These are phyloP conservation scores for Ophiostoma sp. DNA, from an alignment of 2,329 filamentous ascomycete genomes.

Conservation along the genomic window DNA sequence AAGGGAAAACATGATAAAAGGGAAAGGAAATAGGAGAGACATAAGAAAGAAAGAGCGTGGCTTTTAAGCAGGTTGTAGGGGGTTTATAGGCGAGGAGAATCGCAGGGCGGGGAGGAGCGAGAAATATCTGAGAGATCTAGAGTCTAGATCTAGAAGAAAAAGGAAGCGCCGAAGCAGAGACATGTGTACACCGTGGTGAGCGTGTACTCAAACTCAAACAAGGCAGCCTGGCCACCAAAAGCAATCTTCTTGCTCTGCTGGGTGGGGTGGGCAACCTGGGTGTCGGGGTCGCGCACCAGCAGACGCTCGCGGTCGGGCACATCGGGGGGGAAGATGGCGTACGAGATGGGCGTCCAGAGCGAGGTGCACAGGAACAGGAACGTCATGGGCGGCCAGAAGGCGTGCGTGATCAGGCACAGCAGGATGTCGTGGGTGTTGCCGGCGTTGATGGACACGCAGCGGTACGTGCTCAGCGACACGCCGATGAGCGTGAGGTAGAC, in stretches of 20 bases:
- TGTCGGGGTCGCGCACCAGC: conserved; percentile 50
- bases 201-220: conserved; percentile 53
- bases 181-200: conserved; percentile 46
- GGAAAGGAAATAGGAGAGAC: conserved; percentile 11
- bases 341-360: conserved; percentile 54
- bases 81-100: background rate
- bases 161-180: conserved; percentile 42
- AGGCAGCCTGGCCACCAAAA: conserved; percentile 48
- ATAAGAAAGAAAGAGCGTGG: conserved; percentile 9
- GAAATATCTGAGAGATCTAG: too few species aligned
- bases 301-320: conserved; percentile 55
- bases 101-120: background rate
- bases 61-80: background rate
- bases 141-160: conserved; percentile 13
- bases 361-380: conserved; percentile 51
- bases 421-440: conserved; percentile 53
- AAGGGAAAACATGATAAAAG: conserved; percentile 7
- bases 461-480: conserved; percentile 42
- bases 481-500: conserved; percentile 41
- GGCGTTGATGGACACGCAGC: conserved; percentile 37
- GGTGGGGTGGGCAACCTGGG: conserved; percentile 46
- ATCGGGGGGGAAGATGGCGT: conserved; percentile 54
- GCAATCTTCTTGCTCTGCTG: conserved; percentile 40
- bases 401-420: conserved; percentile 52
- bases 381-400: conserved; percentile 56